Conservation (phyloP, 352 stramenopile species). For the Globisporangium megalacanthum region DNA sequence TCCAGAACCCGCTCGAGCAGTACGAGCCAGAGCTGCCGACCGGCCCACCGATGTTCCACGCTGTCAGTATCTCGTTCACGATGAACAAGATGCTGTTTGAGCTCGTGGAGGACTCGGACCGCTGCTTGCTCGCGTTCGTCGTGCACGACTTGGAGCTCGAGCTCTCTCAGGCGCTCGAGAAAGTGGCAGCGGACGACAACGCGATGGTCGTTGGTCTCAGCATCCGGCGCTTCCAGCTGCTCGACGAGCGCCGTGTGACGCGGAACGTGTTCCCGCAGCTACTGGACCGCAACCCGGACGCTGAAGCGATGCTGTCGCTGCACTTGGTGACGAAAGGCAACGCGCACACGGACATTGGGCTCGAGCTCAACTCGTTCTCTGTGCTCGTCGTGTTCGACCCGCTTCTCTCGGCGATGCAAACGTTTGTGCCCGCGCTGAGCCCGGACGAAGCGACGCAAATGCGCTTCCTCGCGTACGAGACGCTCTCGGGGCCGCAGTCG, state of each 20-base stretch:
- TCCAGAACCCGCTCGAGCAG: constrained; percentile 53
- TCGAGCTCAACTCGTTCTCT: constrained; percentile 58
- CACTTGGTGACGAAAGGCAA: constrained; percentile 40
- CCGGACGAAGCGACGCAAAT: constrained; percentile 74
- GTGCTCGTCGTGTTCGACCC: constrained; percentile 76
- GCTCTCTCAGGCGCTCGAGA: constrained; percentile 44
- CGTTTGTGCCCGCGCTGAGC: constrained; percentile 52
- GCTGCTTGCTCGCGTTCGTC: constrained; percentile 53
- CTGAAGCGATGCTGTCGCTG: constrained; percentile 46
- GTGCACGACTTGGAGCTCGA: constrained; percentile 38
- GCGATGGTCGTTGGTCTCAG: constrained; percentile 43
- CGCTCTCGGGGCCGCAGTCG: constrained; percentile 32
- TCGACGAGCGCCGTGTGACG: constrained; percentile 55
- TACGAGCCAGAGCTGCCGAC: constrained; percentile 50
- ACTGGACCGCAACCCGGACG: constrained; percentile 69
- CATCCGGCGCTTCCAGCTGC: constrained; percentile 56
- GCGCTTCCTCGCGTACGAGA: constrained; percentile 57
- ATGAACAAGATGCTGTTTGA: constrained; percentile 43
- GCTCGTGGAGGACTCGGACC: constrained; percentile 43
- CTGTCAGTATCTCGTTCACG: constrained; percentile 48
- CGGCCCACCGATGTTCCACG: constrained; percentile 44
- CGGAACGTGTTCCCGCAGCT: constrained; percentile 75
- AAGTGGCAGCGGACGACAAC: constrained; percentile 24
- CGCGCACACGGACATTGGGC: constrained; percentile 45
- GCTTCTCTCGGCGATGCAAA: constrained; percentile 42